A percentile compares a stretch with the other conserved stretches of the same genome.
These are phyloP conservation scores for Sanghuangporus baumii DNA, from an alignment of 1,284 basidiomycete genomes.

Conservation along the genomic window DNA sequence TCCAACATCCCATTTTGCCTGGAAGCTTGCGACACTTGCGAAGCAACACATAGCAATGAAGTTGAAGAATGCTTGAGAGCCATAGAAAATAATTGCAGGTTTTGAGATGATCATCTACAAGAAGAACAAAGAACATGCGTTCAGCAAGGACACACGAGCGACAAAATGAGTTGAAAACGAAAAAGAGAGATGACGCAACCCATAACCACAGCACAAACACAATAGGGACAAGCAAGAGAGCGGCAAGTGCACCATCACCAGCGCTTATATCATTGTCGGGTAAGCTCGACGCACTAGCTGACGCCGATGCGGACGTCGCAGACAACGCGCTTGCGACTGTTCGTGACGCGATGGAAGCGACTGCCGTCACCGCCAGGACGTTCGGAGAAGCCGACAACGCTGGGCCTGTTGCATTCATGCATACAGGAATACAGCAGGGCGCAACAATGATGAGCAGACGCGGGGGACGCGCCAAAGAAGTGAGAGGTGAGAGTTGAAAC, in stretches of 20 bases:
- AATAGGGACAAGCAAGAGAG: slow-evolving; percentile 57
- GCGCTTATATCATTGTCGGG: not conserved
- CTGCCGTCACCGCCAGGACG: slow-evolving; percentile 3
- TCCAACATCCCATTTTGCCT: slow-evolving; percentile 74
- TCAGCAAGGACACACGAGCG: not conserved
- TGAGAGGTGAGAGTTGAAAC: not conserved
- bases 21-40: slow-evolving; percentile 80
- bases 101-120: slow-evolving; percentile 79
- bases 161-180: slow-evolving; percentile 7
- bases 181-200: slow-evolving; percentile 39
- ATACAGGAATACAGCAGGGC: slow-evolving; percentile 4
- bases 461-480: not conserved
- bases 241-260: slow-evolving; percentile 43
- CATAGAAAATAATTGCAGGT: slow-evolving; percentile 67
- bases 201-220: slow-evolving; percentile 60
- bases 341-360: slow-evolving; percentile 10
- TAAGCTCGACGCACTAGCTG: slow-evolving; percentile 7
- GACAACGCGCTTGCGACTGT: slow-evolving; percentile 6
- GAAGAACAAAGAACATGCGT: not conserved
- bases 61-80: slow-evolving; percentile 79
- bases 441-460: not conserved
- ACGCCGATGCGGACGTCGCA: slow-evolving; percentile 1
- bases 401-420: slow-evolving; percentile 15
- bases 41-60: slow-evolving; percentile 87
- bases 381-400: slow-evolving; percentile 5